Percentiles rank a stretch among this genome's conserved stretches.
These are phyloP conservation scores for Gautieria morchelliformis DNA, from an alignment of 768 basidiomycete species.

Conservation along the genomic window DNA sequence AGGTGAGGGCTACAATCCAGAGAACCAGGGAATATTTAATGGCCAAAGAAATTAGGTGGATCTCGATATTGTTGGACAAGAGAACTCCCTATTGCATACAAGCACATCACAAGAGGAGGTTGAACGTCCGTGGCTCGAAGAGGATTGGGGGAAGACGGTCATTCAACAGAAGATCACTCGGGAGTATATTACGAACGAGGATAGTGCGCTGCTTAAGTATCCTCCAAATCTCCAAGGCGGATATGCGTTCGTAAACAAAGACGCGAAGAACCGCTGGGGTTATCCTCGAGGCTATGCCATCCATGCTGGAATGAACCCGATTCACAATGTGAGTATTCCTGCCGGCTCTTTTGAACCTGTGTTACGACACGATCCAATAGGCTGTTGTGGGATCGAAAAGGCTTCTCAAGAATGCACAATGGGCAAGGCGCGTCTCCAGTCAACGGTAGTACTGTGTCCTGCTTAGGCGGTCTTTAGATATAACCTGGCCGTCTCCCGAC, in stretches of 20 bases:
- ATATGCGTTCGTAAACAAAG: slow-evolving; percentile 47
- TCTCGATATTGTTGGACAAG: slow-evolving; percentile 50
- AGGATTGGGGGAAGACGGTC: slow-evolving; percentile 47
- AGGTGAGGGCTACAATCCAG: slow-evolving; percentile 21
- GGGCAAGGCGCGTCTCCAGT: slow-evolving; percentile 51
- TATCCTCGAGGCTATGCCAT: slow-evolving; percentile 49
- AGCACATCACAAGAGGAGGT: slow-evolving; percentile 40
- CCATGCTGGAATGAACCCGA: slow-evolving; percentile 47
- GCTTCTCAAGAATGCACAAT: slow-evolving; percentile 51
- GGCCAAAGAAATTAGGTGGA: slow-evolving; percentile 36
- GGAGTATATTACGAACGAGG: slow-evolving; percentile 40
- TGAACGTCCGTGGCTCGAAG: slow-evolving; percentile 45
- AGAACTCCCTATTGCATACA: slow-evolving; percentile 47
- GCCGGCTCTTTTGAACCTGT: background rate
- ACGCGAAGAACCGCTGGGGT: slow-evolving; percentile 46
- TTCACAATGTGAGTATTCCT: slow-evolving; percentile 35
- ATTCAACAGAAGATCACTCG: slow-evolving; percentile 44
- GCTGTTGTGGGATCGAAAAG: slow-evolving; percentile 52
- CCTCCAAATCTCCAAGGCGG: slow-evolving; percentile 47
- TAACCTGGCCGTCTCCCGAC: slow-evolving; percentile 12
- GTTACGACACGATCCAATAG: slow-evolving; percentile 20
- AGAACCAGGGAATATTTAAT: background rate
- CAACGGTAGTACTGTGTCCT: background rate
- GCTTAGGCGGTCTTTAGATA: background rate
- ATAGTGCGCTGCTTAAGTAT: slow-evolving; percentile 41